Evolutionary conservation across 352 stramenopile genomes (phyloP).

Genomic region (Globisporangium paddicum): DNA sequence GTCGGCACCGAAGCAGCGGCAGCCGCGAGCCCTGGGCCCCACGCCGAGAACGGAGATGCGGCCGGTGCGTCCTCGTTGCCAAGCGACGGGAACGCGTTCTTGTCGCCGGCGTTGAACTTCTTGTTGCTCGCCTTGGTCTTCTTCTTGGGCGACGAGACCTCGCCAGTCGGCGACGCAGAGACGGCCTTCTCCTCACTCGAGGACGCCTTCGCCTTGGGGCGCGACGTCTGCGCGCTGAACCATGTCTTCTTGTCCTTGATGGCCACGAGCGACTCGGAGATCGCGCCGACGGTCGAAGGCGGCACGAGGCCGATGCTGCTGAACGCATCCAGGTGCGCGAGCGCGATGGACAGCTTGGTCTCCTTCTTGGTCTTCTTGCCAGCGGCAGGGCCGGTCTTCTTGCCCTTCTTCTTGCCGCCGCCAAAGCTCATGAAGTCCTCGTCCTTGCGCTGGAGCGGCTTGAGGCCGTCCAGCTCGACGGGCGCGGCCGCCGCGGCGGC

Average conservation of each 20-base stretch:
- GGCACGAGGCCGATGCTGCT: slow-evolving; percentile 89
- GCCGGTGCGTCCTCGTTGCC: slow-evolving; percentile 33
- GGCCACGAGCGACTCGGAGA: slow-evolving; percentile 87
- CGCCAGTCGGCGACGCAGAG: slow-evolving; percentile 18
- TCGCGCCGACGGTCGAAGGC: slow-evolving; percentile 76
- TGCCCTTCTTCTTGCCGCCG: slow-evolving; percentile 70
- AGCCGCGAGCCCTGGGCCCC: slow-evolving; percentile 55
- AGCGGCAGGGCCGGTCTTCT: slow-evolving; percentile 21
- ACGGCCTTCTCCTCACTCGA: slow-evolving; percentile 25
- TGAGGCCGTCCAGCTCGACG: slow-evolving; percentile 91
- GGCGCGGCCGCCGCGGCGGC: slow-evolving; percentile 25
- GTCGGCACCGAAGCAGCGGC: slow-evolving; percentile 27
- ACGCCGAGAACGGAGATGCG: slow-evolving; percentile 23
- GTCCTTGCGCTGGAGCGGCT: slow-evolving; percentile 84
- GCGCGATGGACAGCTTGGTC: slow-evolving; percentile 68
- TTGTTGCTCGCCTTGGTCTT: slow-evolving; percentile 65
- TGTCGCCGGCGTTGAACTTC: slow-evolving; percentile 79
- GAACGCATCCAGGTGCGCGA: slow-evolving; percentile 88
- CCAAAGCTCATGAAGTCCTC: slow-evolving; percentile 82
- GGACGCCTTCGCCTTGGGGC: slow-evolving; percentile 17
- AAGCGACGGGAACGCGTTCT: slow-evolving; percentile 78
- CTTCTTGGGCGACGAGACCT: slow-evolving; percentile 53
- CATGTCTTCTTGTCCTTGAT: slow-evolving; percentile 95
- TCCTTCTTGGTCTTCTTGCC: slow-evolving; percentile 80
- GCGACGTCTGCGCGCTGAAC: slow-evolving; percentile 69